Base-by-base conservation (phyloP, 192 early-diverging fungal genomes). In the Umbelopsis sp. region DNA sequence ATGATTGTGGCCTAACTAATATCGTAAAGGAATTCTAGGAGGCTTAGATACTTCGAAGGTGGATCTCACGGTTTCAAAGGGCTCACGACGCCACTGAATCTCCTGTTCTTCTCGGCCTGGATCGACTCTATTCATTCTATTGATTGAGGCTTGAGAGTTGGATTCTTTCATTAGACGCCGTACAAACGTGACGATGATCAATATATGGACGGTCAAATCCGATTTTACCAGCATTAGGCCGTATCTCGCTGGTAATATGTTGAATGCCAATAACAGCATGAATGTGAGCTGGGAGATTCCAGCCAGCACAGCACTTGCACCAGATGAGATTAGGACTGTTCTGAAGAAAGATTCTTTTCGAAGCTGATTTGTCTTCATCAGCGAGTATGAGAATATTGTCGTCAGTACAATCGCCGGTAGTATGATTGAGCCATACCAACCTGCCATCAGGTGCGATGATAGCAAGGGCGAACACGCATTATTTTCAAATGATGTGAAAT, bases 151-250 rank as follows among this genome's bases (percentile, higher is more conserved):
- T 9, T 41, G 10, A 6, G 10, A 41, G 37, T 6, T 10, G 7
- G 37, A 35, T 30, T 61, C 55, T 18, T 15, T 11, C 55, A 61
- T 61, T 18, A 61, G 1, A 0, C 55, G 55, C 9, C 33, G 5
- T 8, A 61, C 55, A 15, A 61, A 61, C 8, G 12, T 61, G 2
- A 33, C 27, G 18, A 16, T 61, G 16, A 61, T 35, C 15, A 61
- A 61, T 12, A 61, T 30, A 16, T 61, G 27, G 55, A 61, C 35
- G 13, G 55, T 61, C 55, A 61, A 33, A 18, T 61, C 55, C 30
- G 55, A 61, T 35, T 61, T 61, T 5, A 61, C 30, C 4, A 61
- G 55, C 5, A 61, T 61, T 25, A 61, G 4, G 0, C 30, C 16
- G 16, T 61, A 61, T 61, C 35, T 33, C 33, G 25, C 2, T n/a